phyloP scores from a whole-genome alignment of 345 rosid species.

The Citrus sp. region DNA sequence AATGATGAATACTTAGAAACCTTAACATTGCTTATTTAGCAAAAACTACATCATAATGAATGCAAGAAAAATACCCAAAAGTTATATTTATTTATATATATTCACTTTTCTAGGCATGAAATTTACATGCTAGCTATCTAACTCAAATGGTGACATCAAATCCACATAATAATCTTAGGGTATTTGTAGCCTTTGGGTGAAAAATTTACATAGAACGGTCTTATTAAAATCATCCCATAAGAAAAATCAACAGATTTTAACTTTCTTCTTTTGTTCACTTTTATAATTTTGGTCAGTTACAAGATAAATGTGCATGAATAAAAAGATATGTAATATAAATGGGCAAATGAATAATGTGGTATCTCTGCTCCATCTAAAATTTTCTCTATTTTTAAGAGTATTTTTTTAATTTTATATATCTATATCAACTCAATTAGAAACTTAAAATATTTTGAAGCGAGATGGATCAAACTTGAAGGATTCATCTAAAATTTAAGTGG shows the following conservation, averaged over 20 bases:
- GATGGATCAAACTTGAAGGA: background rate
- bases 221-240: too few species aligned
- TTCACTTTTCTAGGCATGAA: background rate
- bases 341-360: background rate
- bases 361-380: background rate
- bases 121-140: background rate
- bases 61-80: background rate
- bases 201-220: background rate
- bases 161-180: too few species aligned
- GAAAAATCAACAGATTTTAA: too few species aligned
- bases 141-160: background rate
- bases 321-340: too few species aligned
- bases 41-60: conserved; percentile 11
- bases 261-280: background rate
- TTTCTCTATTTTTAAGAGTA: too few species aligned
- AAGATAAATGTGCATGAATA: background rate
- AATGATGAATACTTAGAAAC: conserved; percentile 24
- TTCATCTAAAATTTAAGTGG: background rate
- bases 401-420: too few species aligned
- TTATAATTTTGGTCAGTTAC: too few species aligned
- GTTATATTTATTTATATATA: background rate
- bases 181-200: background rate
- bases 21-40: conserved; percentile 10
- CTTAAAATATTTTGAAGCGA: background rate
- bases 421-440: background rate